Evolutionary conservation across 805 yeast genomes (phyloP).

Genomic region (Kuraishia hungarica): DNA sequence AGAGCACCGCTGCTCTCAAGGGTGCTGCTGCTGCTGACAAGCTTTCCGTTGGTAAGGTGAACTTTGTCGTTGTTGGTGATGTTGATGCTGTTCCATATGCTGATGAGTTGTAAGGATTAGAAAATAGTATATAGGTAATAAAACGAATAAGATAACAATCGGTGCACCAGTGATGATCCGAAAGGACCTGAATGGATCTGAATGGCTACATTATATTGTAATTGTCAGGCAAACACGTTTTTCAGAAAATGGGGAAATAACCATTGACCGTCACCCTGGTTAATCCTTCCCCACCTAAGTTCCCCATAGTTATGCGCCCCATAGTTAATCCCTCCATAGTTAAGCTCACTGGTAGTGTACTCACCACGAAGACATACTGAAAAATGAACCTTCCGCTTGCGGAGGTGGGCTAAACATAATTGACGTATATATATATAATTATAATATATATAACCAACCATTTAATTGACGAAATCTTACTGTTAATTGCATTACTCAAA

Average conservation of each 20-base stretch:
- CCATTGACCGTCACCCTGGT: no score
- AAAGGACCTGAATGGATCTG: no score
- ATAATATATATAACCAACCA: no score
- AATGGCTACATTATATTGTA: no score
- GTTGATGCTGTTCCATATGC: constrained; percentile 78
- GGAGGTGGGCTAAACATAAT: no score
- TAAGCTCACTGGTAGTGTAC: neutral
- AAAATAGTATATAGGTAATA: neutral
- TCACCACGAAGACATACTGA: neutral
- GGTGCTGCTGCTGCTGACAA: constrained; percentile 28
- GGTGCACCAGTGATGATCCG: constrained; percentile 16
- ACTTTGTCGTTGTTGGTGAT: constrained; percentile 87
- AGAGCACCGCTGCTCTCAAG: constrained; percentile 23
- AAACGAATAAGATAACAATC: neutral
- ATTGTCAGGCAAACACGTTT: no score
- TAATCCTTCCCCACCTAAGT: no score
- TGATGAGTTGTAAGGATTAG: constrained; percentile 62
- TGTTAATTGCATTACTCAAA: no score
- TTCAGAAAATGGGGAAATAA: no score
- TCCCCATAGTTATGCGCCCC: neutral
- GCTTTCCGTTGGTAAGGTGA: constrained; percentile 45
- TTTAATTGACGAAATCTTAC: no score
- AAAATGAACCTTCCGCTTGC: neutral
- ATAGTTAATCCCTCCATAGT: neutral
- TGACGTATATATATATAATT: no score